A percentile compares a stretch with the other conserved stretches of the same genome.
Conservation (phyloP, 768 basidiomycete genomes). For the Amanita brunnescens region DNA sequence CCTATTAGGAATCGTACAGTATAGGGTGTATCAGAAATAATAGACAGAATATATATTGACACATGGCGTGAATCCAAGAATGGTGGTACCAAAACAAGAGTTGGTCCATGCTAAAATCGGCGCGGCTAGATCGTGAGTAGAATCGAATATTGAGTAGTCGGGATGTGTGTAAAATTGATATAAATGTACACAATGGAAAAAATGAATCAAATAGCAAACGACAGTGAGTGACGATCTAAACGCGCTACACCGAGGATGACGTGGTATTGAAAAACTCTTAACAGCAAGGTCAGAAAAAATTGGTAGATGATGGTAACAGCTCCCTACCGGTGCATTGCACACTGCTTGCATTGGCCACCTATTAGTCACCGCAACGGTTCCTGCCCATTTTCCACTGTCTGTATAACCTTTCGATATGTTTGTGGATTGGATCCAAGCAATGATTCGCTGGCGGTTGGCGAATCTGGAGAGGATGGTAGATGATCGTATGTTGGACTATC, state of each 20-base stretch:
- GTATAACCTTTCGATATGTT: slow-evolving; percentile 14
- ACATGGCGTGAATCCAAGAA: neutral
- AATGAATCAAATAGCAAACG: neutral
- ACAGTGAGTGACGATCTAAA: slow-evolving; percentile 3
- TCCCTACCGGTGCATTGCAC: neutral
- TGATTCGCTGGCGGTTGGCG: slow-evolving; percentile 29
- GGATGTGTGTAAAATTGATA: slow-evolving; percentile 3
- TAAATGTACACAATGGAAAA: slow-evolving; percentile 5
- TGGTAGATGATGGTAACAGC: neutral
- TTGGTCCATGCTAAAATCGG: neutral
- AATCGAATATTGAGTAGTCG: neutral
- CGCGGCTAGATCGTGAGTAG: neutral
- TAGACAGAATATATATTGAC: neutral
- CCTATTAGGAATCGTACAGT: neutral
- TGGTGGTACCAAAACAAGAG: neutral
- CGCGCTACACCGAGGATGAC: neutral
- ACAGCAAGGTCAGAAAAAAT: neutral
- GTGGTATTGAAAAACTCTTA: neutral
- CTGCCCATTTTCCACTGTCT: slow-evolving; percentile 8
- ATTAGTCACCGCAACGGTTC: neutral
- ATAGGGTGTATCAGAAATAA: neutral
- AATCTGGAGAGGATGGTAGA: slow-evolving; percentile 38
- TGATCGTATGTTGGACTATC: slow-evolving; percentile 28
- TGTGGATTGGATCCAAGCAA: slow-evolving; percentile 21
- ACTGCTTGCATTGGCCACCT: neutral